These are phyloP conservation scores for Sugiyamaella paludigena DNA, from an alignment of 1,139 yeast species.

Conservation along the genomic window DNA sequence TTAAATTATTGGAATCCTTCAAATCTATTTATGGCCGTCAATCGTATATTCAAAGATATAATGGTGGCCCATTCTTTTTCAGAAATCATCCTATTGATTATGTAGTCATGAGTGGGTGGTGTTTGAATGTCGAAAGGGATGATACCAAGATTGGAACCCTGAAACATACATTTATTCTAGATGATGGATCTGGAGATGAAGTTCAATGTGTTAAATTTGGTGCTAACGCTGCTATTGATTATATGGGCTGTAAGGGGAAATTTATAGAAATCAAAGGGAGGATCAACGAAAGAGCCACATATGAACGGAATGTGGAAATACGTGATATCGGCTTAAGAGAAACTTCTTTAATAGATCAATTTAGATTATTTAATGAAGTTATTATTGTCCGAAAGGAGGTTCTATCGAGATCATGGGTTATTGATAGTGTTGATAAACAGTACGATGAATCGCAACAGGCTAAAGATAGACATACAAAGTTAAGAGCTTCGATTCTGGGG, in stretches of 20 bases:
- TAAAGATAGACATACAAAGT: background rate
- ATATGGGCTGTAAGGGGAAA: conserved; percentile 3
- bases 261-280: conserved; percentile 23
- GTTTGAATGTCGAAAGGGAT: conserved; percentile 19
- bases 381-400: conserved; percentile 18
- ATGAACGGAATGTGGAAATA: conserved; percentile 17
- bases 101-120: conserved; percentile 27
- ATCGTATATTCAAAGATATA: conserved; percentile 6
- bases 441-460: background rate
- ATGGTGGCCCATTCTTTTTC: conserved; percentile 26
- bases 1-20: conserved; percentile 17
- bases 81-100: conserved; percentile 33
- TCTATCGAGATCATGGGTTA: conserved; percentile 23
- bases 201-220: conserved; percentile 1
- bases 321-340: conserved; percentile 15
- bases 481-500: background rate
- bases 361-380: conserved; percentile 20
- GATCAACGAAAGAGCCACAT: conserved; percentile 7
- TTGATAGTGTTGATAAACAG: conserved; percentile 5
- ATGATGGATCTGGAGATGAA: conserved; percentile 21
- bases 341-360: conserved; percentile 10
- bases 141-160: background rate
- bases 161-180: conserved; percentile 10
- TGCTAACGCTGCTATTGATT: conserved; percentile 3
- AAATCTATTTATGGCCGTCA: conserved; percentile 16